A percentile compares a stretch with the other conserved stretches of the same genome.
Evolutionary conservation across 2,329 filamentous ascomycete species (phyloP).

Genomic region (Exophiala viscosa): DNA sequence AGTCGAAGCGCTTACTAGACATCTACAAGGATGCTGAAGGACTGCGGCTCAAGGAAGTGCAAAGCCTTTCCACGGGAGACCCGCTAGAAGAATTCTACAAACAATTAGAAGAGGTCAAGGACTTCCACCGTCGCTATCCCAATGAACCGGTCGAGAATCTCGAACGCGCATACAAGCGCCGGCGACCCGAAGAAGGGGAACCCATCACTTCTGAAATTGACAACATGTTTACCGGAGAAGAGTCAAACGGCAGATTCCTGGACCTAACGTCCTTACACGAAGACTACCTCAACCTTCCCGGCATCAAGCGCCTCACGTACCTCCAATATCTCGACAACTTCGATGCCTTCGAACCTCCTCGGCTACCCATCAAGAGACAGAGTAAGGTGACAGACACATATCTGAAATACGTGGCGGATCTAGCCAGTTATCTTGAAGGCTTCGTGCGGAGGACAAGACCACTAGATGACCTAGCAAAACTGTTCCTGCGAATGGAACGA

Average conservation of each 20-base stretch:
- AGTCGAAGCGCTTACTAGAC: constrained; percentile 73
- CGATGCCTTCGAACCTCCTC: constrained; percentile 74
- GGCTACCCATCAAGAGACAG: constrained; percentile 68
- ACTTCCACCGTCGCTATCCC: constrained; percentile 85
- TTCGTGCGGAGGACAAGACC: constrained; percentile 84
- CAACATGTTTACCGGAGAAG: constrained; percentile 91
- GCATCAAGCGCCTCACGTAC: constrained; percentile 80
- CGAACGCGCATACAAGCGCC: constrained; percentile 82
- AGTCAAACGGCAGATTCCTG: constrained; percentile 87
- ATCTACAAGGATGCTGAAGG: constrained; percentile 81
- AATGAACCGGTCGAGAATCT: constrained; percentile 94
- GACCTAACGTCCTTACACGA: constrained; percentile 84
- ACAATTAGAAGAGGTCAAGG: constrained; percentile 73
- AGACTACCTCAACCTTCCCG: constrained; percentile 81
- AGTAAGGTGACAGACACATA: constrained; percentile 93
- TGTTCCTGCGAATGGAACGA: constrained; percentile 70
- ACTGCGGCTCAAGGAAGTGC: constrained; percentile 71
- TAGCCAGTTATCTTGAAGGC: constrained; percentile 78
- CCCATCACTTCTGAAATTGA: constrained; percentile 69
- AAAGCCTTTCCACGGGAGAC: constrained; percentile 78
- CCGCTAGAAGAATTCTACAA: constrained; percentile 89
- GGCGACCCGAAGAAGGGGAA: constrained; percentile 61
- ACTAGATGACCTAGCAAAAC: constrained; percentile 76
- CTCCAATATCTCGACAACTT: constrained; percentile 90
- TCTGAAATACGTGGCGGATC: constrained; percentile 77